Evolutionary conservation across 345 rosid genomes (phyloP).

Genomic region (Melaleuca alternifolia): DNA sequence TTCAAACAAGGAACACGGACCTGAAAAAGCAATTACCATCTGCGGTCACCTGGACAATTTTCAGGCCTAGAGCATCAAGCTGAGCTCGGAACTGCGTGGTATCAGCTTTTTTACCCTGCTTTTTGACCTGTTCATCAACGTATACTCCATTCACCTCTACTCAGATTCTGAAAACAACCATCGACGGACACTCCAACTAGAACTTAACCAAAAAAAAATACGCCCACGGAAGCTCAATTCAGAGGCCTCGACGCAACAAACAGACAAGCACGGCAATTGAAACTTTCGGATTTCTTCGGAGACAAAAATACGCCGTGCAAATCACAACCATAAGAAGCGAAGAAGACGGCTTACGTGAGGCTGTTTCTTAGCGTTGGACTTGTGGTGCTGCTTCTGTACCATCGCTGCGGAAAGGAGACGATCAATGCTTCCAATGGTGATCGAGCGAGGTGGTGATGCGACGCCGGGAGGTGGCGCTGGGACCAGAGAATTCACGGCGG

Average conservation of each 20-base stretch:
- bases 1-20: conserved; percentile 29
- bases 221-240: neutral
- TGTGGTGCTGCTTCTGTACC: conserved; percentile 71
- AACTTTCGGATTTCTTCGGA: neutral
- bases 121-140: conserved; percentile 37
- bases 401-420: conserved; percentile 7
- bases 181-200: neutral
- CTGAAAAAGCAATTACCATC: conserved; percentile 99
- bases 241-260: neutral
- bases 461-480: neutral
- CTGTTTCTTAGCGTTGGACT: conserved; percentile 52
- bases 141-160: neutral
- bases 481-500: neutral
- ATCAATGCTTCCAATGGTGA: neutral
- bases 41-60: conserved; percentile 66
- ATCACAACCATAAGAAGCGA: neutral
- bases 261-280: rapidly evolving
- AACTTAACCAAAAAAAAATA: neutral
- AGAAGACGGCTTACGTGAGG: conserved; percentile 27
- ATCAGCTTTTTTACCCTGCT: conserved; percentile 63
- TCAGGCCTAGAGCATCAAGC: conserved; percentile 62
- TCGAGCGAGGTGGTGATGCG: neutral
- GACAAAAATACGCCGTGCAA: neutral
- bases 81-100: conserved; percentile 46
- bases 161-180: neutral